Evolutionary conservation across 2,329 filamentous ascomycete species (phyloP).

Genomic region (Alternaria rosae): DNA sequence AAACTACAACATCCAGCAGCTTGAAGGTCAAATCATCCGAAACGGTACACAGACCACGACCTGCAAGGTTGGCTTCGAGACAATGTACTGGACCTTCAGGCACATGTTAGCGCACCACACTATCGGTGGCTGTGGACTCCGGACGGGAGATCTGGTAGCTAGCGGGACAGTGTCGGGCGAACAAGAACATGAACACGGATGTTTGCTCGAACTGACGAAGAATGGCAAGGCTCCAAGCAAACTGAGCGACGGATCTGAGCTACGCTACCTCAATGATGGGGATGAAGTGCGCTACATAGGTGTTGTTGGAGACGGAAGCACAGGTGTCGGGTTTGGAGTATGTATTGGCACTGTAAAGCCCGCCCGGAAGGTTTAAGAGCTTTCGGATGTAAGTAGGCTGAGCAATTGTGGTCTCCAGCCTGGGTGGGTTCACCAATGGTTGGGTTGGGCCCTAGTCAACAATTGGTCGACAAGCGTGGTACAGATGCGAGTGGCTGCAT

Average conservation of each 20-base stretch:
- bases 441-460: neutral
- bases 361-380: slow-evolving; percentile 19
- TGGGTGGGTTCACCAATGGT: neutral
- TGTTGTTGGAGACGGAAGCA: slow-evolving; percentile 41
- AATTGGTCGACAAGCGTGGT: slow-evolving; percentile 8
- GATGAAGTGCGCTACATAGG: slow-evolving; percentile 51
- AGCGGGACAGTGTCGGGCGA: slow-evolving; percentile 56
- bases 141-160: slow-evolving; percentile 54
- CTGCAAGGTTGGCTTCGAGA: slow-evolving; percentile 46
- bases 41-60: slow-evolving; percentile 27
- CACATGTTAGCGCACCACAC: slow-evolving; percentile 56
- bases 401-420: neutral
- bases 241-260: slow-evolving; percentile 38
- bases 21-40: slow-evolving; percentile 31
- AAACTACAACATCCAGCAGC: slow-evolving; percentile 35
- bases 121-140: slow-evolving; percentile 52
- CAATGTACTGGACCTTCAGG: slow-evolving; percentile 57
- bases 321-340: slow-evolving; percentile 52
- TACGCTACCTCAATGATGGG: slow-evolving; percentile 53
- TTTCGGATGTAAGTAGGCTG: neutral
- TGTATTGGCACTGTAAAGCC: slow-evolving; percentile 48
- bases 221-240: slow-evolving; percentile 43
- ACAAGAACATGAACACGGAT: slow-evolving; percentile 50
- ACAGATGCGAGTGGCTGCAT: slow-evolving; percentile 3
- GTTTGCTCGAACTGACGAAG: slow-evolving; percentile 52